A percentile compares a stretch with the other conserved stretches of the same genome.
These are phyloP conservation scores for Candida fluviatilis DNA, from an alignment of 805 yeast species.

Conservation along the genomic window DNA sequence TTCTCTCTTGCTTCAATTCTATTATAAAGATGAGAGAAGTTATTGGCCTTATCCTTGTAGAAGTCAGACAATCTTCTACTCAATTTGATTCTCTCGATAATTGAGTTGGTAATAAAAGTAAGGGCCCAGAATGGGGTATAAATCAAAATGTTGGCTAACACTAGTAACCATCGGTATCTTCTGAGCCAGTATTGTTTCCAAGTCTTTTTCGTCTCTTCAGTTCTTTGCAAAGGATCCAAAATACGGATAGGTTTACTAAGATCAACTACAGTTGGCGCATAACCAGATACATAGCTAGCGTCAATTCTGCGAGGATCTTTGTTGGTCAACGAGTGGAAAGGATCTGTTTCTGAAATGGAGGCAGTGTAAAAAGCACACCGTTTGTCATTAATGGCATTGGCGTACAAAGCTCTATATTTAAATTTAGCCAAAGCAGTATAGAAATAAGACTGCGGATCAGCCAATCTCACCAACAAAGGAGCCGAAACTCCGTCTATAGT, in stretches of 20 bases:
- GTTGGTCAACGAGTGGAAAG: constrained; percentile 50
- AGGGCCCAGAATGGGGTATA: constrained; percentile 61
- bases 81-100: constrained; percentile 32
- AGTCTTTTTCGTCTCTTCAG: constrained; percentile 1
- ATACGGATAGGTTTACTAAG: constrained; percentile 37
- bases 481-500: constrained; percentile 7
- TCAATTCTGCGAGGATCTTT: constrained; percentile 23
- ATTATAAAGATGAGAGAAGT: constrained; percentile 25
- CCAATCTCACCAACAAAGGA: constrained; percentile 66
- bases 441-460: constrained; percentile 58
- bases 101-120: constrained; percentile 47
- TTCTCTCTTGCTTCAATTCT: constrained; percentile 10
- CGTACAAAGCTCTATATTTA: constrained; percentile 54
- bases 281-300: constrained; percentile 43
- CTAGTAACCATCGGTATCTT: constrained; percentile 47
- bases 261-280: constrained; percentile 57
- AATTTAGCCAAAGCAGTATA: constrained; percentile 52
- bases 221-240: constrained; percentile 9
- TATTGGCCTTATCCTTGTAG: constrained; percentile 20
- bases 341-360: constrained; percentile 60
- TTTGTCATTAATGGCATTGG: constrained; percentile 75
- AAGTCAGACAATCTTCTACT: constrained; percentile 25
- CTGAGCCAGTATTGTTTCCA: constrained; percentile 4
- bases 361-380: constrained; percentile 84
- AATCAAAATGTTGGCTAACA: constrained; percentile 42